These are phyloP conservation scores for Barbatosphaeria neglecta DNA, from an alignment of 495 filamentous ascomycete genomes.

Conservation along the genomic window DNA sequence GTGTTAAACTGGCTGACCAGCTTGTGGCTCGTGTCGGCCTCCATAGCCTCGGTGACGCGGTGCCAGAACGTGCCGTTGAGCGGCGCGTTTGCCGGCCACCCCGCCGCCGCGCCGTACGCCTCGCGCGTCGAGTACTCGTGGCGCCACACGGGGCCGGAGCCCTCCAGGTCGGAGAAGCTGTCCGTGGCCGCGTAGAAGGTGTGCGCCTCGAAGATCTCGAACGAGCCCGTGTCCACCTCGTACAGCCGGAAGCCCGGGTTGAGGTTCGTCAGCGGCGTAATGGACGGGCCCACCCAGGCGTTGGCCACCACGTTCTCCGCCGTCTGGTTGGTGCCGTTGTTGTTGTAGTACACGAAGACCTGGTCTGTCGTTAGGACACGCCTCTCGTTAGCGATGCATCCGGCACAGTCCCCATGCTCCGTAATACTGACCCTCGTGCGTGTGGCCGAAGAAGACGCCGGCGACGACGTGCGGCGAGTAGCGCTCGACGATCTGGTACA, in stretches of 20 bases:
- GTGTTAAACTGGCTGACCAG: conserved; percentile 40
- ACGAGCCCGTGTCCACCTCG: conserved; percentile 42
- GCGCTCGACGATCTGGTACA: conserved; percentile 46
- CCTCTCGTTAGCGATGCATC: too few species aligned
- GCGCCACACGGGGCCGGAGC: conserved; percentile 29
- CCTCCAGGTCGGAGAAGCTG: conserved; percentile 22
- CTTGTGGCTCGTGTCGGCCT: conserved; percentile 24
- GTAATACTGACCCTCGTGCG: conserved; percentile 31
- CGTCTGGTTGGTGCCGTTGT: conserved; percentile 32
- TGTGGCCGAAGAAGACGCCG: conserved; percentile 46
- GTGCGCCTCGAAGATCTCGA: conserved; percentile 40
- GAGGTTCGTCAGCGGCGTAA: conserved; percentile 43
- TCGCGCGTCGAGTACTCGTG: conserved; percentile 47
- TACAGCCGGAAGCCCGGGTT: conserved; percentile 46
- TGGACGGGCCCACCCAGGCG: conserved; percentile 40
- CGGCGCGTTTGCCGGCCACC: conserved; percentile 36
- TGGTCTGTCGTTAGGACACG: conserved; percentile 15
- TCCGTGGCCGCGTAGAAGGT: conserved; percentile 42
- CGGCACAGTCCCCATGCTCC: neutral
- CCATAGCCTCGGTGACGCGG: conserved; percentile 48
- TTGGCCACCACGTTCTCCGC: conserved; percentile 28
- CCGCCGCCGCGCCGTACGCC: conserved; percentile 33
- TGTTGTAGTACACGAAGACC: conserved; percentile 39
- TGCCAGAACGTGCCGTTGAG: conserved; percentile 50
- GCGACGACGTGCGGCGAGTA: conserved; percentile 46